Conservation (phyloP, 768 basidiomycete species). For the Lyophyllum decastes region DNA sequence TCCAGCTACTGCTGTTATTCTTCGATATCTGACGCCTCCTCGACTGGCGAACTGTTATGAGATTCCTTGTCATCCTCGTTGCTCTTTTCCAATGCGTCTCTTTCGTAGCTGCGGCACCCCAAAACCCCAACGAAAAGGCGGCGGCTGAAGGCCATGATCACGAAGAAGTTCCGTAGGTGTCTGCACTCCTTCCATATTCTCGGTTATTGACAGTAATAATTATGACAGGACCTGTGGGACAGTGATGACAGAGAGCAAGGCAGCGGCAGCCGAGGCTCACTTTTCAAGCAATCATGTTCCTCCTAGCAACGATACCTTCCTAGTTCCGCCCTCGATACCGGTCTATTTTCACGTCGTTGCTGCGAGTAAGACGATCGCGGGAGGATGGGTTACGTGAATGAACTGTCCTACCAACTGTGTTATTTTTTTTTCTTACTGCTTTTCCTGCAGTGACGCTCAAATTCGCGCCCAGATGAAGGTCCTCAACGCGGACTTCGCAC, state of each 20-base stretch:
- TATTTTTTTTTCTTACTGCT: neutral
- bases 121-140: neutral
- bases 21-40: neutral
- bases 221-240: neutral
- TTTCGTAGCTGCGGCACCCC: neutral
- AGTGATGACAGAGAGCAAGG: neutral
- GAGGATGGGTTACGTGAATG: neutral
- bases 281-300: neutral
- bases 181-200: neutral
- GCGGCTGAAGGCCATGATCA: neutral
- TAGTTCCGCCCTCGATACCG: neutral
- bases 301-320: neutral
- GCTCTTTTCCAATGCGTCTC: neutral
- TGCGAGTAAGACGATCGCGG: neutral
- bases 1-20: neutral
- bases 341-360: neutral
- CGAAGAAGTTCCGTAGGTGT: neutral
- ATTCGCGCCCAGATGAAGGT: neutral
- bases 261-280: neutral
- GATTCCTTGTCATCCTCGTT: neutral
- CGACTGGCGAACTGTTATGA: neutral
- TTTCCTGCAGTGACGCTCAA: neutral
- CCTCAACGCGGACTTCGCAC: neutral
- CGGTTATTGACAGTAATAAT: neutral
- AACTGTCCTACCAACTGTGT: neutral